Base-by-base conservation (phyloP, 768 basidiomycete genomes). In the Leccinum fibrillosum region DNA sequence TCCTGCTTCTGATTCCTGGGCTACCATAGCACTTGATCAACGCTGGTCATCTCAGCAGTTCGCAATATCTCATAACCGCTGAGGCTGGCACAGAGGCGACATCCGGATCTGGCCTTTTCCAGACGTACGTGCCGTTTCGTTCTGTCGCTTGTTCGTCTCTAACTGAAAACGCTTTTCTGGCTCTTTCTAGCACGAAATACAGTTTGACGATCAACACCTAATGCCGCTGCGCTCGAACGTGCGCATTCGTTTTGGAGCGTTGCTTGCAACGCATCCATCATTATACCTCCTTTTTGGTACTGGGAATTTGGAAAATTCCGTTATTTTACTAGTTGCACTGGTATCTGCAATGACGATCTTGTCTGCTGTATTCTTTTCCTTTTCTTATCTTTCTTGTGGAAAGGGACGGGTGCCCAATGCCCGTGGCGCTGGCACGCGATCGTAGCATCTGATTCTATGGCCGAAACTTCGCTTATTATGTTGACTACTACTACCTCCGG, bases 61-160 rank as follows among this genome's bases (percentile, higher is more conserved):
- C 82, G 3, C 80, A 88, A 63, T 88, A 78, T 72, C 75, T 88
- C 53, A 78, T 69, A 37, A 84, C 80, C 12, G 79, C 79, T 2
- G 85, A 88, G 64, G 85, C 77, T 7, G 87, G 87, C 6, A 83
- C 82, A 0, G 87, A 89, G 68, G 81, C 82, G 15, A 86, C 82
- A 0, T 76, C 76, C 11, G 86, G 86, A n/a, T 74, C 75, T 28
- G 84, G 81, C 10, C 79, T 75, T 0, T 70, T 87, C 8, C 78
- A 75, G 0, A 82, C 81, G 86, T 86, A 63, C 65, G 82, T 72
- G 34, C 12, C 7, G 5, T 15, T 1, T 4, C 51, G 4, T 10
- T 45, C 42, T 6, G 9, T 23, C n/a, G 21, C 50, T 13, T 9
- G 25, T 53, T 47, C 13, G 28, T 28, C 45, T 13, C 6, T 13